Evolutionary conservation across 2,329 filamentous ascomycete species (phyloP).

Genomic region (Myriosclerotinia curreyana): DNA sequence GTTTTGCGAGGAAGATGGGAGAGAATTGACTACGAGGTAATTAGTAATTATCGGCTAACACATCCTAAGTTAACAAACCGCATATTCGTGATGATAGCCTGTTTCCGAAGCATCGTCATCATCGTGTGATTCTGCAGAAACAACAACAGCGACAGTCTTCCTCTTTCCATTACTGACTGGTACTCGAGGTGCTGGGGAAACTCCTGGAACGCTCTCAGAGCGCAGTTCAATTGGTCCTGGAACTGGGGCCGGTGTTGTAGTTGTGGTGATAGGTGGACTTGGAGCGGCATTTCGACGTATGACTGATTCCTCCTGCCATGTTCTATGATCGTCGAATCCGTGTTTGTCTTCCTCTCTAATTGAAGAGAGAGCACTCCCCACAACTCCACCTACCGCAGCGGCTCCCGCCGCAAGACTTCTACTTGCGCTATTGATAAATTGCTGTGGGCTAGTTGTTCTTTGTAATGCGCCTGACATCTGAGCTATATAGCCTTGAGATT

Average conservation of each 20-base stretch:
- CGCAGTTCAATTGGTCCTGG: constrained; percentile 32
- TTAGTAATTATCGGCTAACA: constrained; percentile 13
- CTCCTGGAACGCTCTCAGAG: constrained; percentile 29
- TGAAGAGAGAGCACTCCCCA: constrained; percentile 77
- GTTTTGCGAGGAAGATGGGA: constrained; percentile 80
- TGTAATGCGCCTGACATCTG: constrained; percentile 79
- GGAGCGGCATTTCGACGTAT: constrained; percentile 53
- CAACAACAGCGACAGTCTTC: constrained; percentile 82
- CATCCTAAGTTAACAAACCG: constrained; percentile 56
- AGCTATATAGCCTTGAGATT: constrained; percentile 63
- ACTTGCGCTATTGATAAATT: constrained; percentile 80
- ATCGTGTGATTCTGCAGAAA: constrained; percentile 70
- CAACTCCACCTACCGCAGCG: constrained; percentile 75
- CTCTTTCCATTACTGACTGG: constrained; percentile 43
- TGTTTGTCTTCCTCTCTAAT: constrained; percentile 81
- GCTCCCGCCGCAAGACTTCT: constrained; percentile 78
- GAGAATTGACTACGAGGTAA: constrained; percentile 66
- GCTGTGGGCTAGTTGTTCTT: constrained; percentile 81
- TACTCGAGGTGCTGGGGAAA: constrained; percentile 35
- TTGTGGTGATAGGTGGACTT: constrained; percentile 34
- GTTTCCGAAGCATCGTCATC: constrained; percentile 59
- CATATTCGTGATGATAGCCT: constrained; percentile 70
- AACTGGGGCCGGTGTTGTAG: constrained; percentile 35
- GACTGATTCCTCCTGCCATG: constrained; percentile 89
- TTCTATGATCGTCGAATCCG: constrained; percentile 79